Evolutionary conservation across 179 eudicot genomes (phyloP).

Genomic region (Silene noctiflora): DNA sequence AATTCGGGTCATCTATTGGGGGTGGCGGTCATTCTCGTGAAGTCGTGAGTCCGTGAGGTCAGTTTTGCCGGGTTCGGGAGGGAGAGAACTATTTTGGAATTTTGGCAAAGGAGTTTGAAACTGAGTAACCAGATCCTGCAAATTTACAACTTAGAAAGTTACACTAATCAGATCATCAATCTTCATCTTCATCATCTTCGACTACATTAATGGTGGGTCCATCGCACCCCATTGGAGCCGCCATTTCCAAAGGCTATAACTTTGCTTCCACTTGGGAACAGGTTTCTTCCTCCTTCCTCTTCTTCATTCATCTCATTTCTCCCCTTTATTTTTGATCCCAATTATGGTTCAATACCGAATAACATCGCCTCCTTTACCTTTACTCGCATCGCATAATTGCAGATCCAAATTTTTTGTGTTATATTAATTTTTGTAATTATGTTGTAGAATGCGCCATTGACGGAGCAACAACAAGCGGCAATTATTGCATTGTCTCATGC

Average conservation of each 20-base stretch:
- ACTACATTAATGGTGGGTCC: slow-evolving; percentile 29
- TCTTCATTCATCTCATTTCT: neutral
- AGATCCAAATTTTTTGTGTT: neutral
- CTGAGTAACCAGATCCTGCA: too few species aligned
- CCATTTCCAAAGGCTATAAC: slow-evolving; percentile 80
- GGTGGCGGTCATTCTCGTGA: too few species aligned
- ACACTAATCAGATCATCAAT: neutral
- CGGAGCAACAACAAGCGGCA: slow-evolving; percentile 93
- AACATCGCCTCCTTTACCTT: too few species aligned
- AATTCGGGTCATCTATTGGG: too few species aligned
- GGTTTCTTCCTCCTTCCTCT: slow-evolving; percentile 34
- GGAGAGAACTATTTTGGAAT: too few species aligned
- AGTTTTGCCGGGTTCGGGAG: too few species aligned
- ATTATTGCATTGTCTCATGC: slow-evolving; percentile 80
- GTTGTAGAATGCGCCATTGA: slow-evolving; percentile 78
- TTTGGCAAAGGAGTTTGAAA: too few species aligned
- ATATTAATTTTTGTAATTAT: neutral
- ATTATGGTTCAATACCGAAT: neutral
- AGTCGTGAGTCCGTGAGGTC: too few species aligned
- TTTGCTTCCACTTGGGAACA: slow-evolving; percentile 96
- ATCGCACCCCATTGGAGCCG: slow-evolving; percentile 60
- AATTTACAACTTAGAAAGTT: too few species aligned
- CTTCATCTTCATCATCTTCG: neutral
- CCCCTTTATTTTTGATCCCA: neutral
- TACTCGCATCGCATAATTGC: neutral